Evolutionary conservation across 768 basidiomycete species (phyloP).

Genomic region (Calocybe indica): DNA sequence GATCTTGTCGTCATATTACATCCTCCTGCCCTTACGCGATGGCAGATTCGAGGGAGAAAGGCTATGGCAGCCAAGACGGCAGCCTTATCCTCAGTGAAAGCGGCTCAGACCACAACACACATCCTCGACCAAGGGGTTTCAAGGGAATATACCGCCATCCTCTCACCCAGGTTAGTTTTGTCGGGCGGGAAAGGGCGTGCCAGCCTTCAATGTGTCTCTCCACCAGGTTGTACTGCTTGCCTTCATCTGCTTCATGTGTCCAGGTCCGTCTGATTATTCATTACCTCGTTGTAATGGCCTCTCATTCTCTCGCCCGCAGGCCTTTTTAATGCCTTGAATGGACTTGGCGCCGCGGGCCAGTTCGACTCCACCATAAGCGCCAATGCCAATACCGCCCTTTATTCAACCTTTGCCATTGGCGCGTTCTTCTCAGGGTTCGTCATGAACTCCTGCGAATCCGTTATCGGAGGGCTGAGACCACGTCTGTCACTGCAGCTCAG

Average conservation of each 20-base stretch:
- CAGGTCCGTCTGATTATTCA: slow-evolving; percentile 25
- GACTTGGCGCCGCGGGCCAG: slow-evolving; percentile 60
- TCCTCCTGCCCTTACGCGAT: too few relatives aligned
- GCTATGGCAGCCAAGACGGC: too few relatives aligned
- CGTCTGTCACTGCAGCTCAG: slow-evolving; percentile 37
- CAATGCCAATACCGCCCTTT: slow-evolving; percentile 52
- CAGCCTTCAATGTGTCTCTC: too few relatives aligned
- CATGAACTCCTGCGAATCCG: not conserved
- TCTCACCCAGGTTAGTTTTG: too few relatives aligned
- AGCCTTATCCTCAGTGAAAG: too few relatives aligned
- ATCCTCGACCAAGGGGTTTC: too few relatives aligned
- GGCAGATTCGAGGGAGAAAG: too few relatives aligned
- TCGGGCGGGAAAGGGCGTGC: too few relatives aligned
- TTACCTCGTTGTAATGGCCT: not conserved
- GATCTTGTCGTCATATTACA: too few relatives aligned
- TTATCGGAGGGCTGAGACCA: not conserved
- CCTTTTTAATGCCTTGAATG: slow-evolving; percentile 57
- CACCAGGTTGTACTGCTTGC: slow-evolving; percentile 42
- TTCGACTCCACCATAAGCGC: slow-evolving; percentile 46
- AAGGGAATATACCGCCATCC: too few relatives aligned
- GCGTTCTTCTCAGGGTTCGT: slow-evolving; percentile 67
- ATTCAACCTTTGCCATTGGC: slow-evolving; percentile 52
- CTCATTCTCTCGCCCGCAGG: slow-evolving; percentile 27
- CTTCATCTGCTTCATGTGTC: slow-evolving; percentile 49
- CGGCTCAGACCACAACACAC: too few relatives aligned